These are phyloP conservation scores for Magnusiomyces clavatus DNA, from an alignment of 1,139 yeast species.

Conservation along the genomic window DNA sequence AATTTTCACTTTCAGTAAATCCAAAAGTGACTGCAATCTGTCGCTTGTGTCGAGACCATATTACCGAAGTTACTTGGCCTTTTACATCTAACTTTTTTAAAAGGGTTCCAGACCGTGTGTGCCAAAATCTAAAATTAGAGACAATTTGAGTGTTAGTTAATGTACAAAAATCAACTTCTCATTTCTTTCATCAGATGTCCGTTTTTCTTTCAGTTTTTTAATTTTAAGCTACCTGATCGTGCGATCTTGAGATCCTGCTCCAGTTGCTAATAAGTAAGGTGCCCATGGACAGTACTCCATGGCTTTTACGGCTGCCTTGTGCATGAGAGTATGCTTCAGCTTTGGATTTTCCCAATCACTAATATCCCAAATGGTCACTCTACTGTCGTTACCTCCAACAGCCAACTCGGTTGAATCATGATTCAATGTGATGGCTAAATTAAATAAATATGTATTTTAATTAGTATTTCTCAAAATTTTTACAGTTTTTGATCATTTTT, in stretches of 20 bases:
- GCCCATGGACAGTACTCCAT: slow-evolving; percentile 78
- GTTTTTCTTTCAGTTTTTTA: too few species aligned
- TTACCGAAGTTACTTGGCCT: slow-evolving; percentile 61
- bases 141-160: neutral
- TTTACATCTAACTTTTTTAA: slow-evolving; percentile 44
- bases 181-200: slow-evolving; percentile 9
- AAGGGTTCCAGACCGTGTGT: slow-evolving; percentile 58
- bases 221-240: slow-evolving; percentile 25
- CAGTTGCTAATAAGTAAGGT: slow-evolving; percentile 63
- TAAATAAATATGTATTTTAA: neutral
- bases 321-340: slow-evolving; percentile 44
- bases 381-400: slow-evolving; percentile 68
- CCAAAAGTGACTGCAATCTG: slow-evolving; percentile 70
- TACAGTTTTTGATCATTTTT: slow-evolving; percentile 4
- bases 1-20: slow-evolving; percentile 45
- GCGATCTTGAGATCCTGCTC: slow-evolving; percentile 76
- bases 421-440: slow-evolving; percentile 47
- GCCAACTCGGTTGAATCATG: slow-evolving; percentile 45
- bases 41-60: slow-evolving; percentile 53
- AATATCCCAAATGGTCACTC: slow-evolving; percentile 62
- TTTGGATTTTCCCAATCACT: slow-evolving; percentile 33
- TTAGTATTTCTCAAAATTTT: slow-evolving; percentile 19
- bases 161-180: slow-evolving; percentile 17
- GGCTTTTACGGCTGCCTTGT: slow-evolving; percentile 76
- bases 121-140: slow-evolving; percentile 52